phyloP scores from a whole-genome alignment of 495 filamentous ascomycete species.

The Penicillium taxi region DNA sequence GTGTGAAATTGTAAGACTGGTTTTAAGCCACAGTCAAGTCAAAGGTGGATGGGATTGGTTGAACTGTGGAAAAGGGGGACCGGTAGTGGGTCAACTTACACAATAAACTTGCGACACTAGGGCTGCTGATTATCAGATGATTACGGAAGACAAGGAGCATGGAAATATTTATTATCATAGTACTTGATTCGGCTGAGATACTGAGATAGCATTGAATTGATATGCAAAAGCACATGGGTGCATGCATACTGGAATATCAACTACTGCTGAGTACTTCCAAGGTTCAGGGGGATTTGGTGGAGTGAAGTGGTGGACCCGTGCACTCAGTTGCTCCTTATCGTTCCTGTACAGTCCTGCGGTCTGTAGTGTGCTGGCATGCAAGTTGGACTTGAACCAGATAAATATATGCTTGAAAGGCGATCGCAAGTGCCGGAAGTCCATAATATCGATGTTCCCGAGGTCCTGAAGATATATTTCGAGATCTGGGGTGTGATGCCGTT shows the following conservation, averaged over 20 bases:
- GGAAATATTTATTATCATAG: background rate
- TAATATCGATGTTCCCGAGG: background rate
- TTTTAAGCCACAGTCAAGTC: conserved; percentile 19
- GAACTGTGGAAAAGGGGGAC: conserved; percentile 7
- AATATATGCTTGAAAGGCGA: no score
- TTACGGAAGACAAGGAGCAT: background rate
- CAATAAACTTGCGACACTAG: conserved; percentile 26
- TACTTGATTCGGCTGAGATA: background rate
- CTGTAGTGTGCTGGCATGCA: background rate
- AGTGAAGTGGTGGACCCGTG: conserved; percentile 5
- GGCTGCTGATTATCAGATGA: conserved; percentile 5
- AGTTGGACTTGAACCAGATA: no score
- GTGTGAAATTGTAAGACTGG: no score
- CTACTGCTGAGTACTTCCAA: background rate
- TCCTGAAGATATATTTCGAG: background rate
- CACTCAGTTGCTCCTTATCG: conserved; percentile 17
- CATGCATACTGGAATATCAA: background rate
- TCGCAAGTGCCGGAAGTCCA: no score
- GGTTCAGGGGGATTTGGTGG: background rate
- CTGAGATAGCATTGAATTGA: background rate
- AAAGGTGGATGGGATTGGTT: conserved; percentile 6
- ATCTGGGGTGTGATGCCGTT: background rate
- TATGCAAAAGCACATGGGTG: background rate
- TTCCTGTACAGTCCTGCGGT: conserved; percentile 15
- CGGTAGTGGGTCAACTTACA: conserved; percentile 7